phyloP scores from a whole-genome alignment of 352 stramenopile species.

The Pythium guiyangense region DNA sequence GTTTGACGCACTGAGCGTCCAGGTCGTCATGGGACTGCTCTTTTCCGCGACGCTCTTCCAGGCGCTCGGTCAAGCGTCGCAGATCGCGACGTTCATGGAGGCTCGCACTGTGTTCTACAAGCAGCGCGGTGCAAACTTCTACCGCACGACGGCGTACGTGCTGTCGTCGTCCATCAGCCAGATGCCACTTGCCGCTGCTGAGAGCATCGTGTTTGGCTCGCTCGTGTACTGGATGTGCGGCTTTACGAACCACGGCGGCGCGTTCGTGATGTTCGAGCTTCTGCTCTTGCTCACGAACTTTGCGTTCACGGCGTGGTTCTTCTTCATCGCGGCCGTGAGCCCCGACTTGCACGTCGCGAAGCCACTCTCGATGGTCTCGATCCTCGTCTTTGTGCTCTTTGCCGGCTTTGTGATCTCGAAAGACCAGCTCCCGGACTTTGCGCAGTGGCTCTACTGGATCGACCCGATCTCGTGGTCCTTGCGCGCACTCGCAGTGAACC shows the following conservation, averaged over 20 bases:
- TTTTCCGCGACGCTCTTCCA: slow-evolving; percentile 80
- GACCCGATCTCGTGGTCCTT: slow-evolving; percentile 50
- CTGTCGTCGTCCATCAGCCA: slow-evolving; percentile 32
- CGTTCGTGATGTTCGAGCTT: slow-evolving; percentile 37
- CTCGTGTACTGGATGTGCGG: slow-evolving; percentile 76
- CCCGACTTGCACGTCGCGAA: slow-evolving; percentile 37
- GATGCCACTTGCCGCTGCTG: slow-evolving; percentile 26
- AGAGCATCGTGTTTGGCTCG: slow-evolving; percentile 77
- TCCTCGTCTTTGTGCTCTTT: slow-evolving; percentile 63
- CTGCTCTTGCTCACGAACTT: slow-evolving; percentile 44
- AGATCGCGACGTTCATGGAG: slow-evolving; percentile 71
- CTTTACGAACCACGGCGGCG: slow-evolving; percentile 15
- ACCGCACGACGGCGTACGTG: slow-evolving; percentile 58
- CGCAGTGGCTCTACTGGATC: slow-evolving; percentile 9
- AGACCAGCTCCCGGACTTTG: slow-evolving; percentile 32
- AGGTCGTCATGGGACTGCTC: slow-evolving; percentile 59
- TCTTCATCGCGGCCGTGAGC: slow-evolving; percentile 29
- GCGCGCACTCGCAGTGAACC: slow-evolving; percentile 24
- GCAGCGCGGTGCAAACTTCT: no score
- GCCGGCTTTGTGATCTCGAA: slow-evolving; percentile 46
- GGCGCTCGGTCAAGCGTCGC: slow-evolving; percentile 58
- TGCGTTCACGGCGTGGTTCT: slow-evolving; percentile 43
- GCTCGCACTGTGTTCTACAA: slow-evolving; percentile 61
- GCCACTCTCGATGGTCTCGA: slow-evolving; percentile 31
- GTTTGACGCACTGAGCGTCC: slow-evolving; percentile 17